Evolutionary conservation across 2,329 filamentous ascomycete species (phyloP), one percentile per base, ranked within the genome.

Genomic region (Fusarium verticillioides): DNA sequence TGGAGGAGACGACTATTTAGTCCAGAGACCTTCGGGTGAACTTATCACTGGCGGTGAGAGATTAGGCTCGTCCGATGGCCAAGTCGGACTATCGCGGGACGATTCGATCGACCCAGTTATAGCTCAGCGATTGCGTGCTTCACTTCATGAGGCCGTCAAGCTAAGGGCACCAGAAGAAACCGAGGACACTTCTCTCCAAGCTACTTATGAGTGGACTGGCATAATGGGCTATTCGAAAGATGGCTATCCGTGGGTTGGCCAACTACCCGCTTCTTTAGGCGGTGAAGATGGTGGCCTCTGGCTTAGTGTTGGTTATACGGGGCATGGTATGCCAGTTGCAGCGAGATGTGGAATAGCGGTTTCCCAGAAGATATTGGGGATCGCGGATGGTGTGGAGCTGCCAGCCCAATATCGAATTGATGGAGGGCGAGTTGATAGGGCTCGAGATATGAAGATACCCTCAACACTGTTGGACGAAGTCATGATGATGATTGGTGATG

Each of bases 161-260:
- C 76, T 89, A 23, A 73, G 71, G n/a, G 70, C 61, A 5, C 70
- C 81, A 26, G 80, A 68, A 8, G 61, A 75, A n/a, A 78, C 80
- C 12, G 83, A 85, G 40, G 81, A 82, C 42, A 79, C 85, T 37
- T 82, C 85, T 49, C 80, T 93, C 26, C 77, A 82, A 28, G 85
- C 88, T 15, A 82, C 87, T 36, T 89, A 87, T 78, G 90, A 93
- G 78, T 96, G 93, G 93, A 93, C 92, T 4, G 93, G 93, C 1
- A 92, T 95, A 74, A 95, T 95, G 93, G 93, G 91, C 1, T 95
- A 90, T 80, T 90, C 89, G 36, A 84, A 90, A 11, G 93, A 95
- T 79, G 84, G 87, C 0, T 81, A 87, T 57, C 92, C 93, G 0
- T 95, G 91, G 90, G 91, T 95, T 5, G 93, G 93, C 0, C 81